Percentiles rank a stretch among this genome's conserved stretches.
Conservation (phyloP, 495 filamentous ascomycete species). For the Pseudomonodictys pantanalensis region DNA sequence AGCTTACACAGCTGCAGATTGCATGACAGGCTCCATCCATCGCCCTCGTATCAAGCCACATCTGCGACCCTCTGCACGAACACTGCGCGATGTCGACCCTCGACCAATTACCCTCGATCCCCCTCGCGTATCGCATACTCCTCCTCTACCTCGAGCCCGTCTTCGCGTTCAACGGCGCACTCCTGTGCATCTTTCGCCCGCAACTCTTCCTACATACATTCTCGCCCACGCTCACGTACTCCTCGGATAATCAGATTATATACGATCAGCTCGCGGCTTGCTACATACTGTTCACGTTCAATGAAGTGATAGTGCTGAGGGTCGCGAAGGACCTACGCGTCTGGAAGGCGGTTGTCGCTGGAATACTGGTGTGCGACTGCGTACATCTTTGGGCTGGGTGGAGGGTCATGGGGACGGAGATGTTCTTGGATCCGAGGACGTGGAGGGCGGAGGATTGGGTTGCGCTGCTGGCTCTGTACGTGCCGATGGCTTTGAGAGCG, state of each 20-base stretch:
- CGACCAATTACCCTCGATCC: conserved; percentile 28
- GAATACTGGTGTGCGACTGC: conserved; percentile 36
- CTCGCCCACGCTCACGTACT: conserved; percentile 23
- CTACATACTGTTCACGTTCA: conserved; percentile 36
- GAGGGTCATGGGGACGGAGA: conserved; percentile 23
- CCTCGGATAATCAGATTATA: conserved; percentile 30
- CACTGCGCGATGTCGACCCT: not conserved
- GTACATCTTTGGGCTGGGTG: conserved; percentile 36
- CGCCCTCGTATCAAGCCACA: too few species aligned
- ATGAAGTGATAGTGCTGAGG: conserved; percentile 36
- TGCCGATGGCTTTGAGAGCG: conserved; percentile 31
- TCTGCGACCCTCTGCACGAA: too few species aligned
- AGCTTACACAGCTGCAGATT: too few species aligned
- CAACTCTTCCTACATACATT: conserved; percentile 31
- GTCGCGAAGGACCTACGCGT: conserved; percentile 30
- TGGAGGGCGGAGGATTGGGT: conserved; percentile 38
- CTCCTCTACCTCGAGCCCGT: conserved; percentile 40
- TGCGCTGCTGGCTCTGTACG: conserved; percentile 31
- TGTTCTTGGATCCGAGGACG: conserved; percentile 24
- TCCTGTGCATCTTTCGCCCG: conserved; percentile 32
- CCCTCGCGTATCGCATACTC: conserved; percentile 37
- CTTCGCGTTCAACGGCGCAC: conserved; percentile 34
- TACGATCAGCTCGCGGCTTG: conserved; percentile 37
- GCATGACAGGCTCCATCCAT: too few species aligned
- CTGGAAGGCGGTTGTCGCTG: conserved; percentile 36